These are phyloP conservation scores for Aschersonia sp. DNA, from an alignment of 2,329 filamentous ascomycete genomes.

Conservation along the genomic window DNA sequence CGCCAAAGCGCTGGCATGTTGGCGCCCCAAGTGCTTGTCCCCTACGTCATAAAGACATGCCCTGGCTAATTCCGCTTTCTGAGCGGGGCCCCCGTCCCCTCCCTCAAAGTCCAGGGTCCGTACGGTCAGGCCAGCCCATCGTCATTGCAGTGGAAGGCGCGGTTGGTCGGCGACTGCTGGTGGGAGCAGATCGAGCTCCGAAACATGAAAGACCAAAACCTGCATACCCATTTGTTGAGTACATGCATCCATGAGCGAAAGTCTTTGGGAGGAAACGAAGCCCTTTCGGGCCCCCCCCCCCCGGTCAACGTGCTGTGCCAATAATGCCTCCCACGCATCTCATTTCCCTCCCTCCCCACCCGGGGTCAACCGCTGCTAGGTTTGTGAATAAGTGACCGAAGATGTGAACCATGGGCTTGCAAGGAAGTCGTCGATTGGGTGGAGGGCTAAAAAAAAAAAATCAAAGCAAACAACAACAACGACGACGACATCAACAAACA, in stretches of 20 bases:
- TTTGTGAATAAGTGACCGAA: too few relatives aligned
- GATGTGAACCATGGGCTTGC: too few relatives aligned
- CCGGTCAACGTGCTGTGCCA: background rate
- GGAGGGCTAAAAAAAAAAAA: background rate
- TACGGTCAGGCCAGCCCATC: too few relatives aligned
- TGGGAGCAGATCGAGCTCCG: too few relatives aligned
- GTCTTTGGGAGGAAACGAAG: background rate
- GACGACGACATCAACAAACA: background rate
- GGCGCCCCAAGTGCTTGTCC: background rate
- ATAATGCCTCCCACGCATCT: background rate
- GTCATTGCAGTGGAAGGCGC: background rate
- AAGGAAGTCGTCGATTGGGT: too few relatives aligned
- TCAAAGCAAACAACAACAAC: background rate
- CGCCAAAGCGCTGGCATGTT: background rate
- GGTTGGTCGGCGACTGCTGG: too few relatives aligned
- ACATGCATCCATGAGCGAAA: too few relatives aligned
- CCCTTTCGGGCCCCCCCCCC: too few relatives aligned
- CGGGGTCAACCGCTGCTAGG: background rate
- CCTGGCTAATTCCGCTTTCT: background rate
- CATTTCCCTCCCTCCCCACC: background rate
- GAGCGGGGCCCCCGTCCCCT: too few relatives aligned
- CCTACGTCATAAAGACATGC: background rate
- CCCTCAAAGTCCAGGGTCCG: too few relatives aligned
- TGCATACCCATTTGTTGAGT: too few relatives aligned
- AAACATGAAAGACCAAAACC: background rate